Percentiles rank a stretch among this genome's conserved stretches.
These are phyloP conservation scores for Sindora glabra DNA, from an alignment of 306 rosid species.

Conservation along the genomic window DNA sequence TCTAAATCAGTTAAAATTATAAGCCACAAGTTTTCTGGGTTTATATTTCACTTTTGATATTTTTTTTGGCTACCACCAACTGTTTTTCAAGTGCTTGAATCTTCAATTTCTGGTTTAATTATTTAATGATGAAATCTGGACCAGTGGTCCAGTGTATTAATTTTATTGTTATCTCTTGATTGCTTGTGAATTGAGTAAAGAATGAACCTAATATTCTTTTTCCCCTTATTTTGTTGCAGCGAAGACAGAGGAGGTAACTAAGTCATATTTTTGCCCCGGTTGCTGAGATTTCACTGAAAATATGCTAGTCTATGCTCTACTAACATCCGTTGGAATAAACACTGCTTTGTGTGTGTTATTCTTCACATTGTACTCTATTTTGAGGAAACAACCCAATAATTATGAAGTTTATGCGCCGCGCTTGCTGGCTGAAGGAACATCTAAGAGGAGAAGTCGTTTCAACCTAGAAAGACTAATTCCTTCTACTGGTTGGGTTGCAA, in stretches of 20 bases:
- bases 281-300: slow-evolving; percentile 11
- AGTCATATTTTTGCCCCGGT: not conserved
- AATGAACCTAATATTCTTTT: not conserved
- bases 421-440: slow-evolving; percentile 58
- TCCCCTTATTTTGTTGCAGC: slow-evolving; percentile 21
- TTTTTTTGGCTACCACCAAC: too few relatives aligned
- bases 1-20: too few relatives aligned
- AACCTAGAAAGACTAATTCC: slow-evolving; percentile 73
- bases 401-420: slow-evolving; percentile 69
- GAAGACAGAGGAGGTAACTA: not conserved
- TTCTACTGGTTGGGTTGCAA: slow-evolving; percentile 66
- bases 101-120: too few relatives aligned
- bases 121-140: too few relatives aligned
- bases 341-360: slow-evolving; percentile 68
- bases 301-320: slow-evolving; percentile 81
- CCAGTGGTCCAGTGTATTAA: too few relatives aligned
- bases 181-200: not conserved
- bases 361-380: slow-evolving; percentile 61
- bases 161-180: not conserved
- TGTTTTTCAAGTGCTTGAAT: too few relatives aligned
- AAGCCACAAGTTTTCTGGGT: too few relatives aligned
- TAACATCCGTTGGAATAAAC: slow-evolving; percentile 82
- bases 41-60: too few relatives aligned
- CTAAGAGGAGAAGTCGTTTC: slow-evolving; percentile 39
- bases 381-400: slow-evolving; percentile 73